Conservation (phyloP, 306 rosid genomes). For the Fagus sylvatica region DNA sequence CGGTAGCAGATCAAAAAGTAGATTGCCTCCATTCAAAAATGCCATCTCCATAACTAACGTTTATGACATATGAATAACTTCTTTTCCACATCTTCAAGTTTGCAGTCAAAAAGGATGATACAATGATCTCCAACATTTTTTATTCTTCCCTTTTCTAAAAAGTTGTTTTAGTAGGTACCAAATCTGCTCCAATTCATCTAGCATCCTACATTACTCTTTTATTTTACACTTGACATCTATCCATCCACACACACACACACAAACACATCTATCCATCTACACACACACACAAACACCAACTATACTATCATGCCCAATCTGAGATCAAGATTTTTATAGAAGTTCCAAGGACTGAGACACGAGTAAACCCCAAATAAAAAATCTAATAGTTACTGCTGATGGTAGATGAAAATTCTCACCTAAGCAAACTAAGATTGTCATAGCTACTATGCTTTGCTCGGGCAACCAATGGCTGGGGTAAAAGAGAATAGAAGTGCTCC, state of each 20-base stretch:
- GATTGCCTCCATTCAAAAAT: neutral
- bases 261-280: neutral
- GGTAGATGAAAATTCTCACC: conserved; percentile 51
- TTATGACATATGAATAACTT: neutral
- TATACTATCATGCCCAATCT: neutral
- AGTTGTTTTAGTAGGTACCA: neutral
- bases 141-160: neutral
- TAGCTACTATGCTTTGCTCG: conserved; percentile 48
- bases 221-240: neutral
- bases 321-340: conserved; percentile 1
- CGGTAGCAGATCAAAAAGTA: neutral
- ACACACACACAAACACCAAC: no score
- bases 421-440: conserved; percentile 37
- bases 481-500: conserved; percentile 50
- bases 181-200: neutral
- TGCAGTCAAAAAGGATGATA: neutral
- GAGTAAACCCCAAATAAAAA: conserved; percentile 20
- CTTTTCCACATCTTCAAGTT: conserved; percentile 3
- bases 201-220: neutral
- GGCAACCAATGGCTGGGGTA: conserved; percentile 56
- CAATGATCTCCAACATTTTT: neutral
- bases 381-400: conserved; percentile 6
- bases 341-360: neutral
- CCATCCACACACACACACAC: neutral
- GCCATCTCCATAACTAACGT: neutral